phyloP scores from a whole-genome alignment of 352 stramenopile species.

The Halophytophthora polymorphica region DNA sequence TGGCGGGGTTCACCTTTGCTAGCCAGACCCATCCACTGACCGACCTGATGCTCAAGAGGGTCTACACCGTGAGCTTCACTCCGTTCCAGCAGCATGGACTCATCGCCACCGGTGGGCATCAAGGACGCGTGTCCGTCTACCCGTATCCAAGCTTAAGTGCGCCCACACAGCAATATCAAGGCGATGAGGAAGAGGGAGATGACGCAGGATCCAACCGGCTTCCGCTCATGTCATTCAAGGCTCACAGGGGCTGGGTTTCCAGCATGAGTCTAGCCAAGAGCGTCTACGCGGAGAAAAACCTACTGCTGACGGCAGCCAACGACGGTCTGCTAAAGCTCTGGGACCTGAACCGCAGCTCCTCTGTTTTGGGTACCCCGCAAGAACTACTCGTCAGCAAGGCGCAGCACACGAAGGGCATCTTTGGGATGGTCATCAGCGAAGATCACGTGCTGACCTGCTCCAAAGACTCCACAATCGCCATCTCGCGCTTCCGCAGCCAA shows the following conservation, averaged over 20 bases:
- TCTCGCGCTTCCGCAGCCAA: constrained; percentile 29
- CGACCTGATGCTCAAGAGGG: constrained; percentile 36
- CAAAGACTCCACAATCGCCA: constrained; percentile 40
- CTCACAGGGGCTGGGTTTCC: constrained; percentile 52
- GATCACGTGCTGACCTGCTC: constrained; percentile 44
- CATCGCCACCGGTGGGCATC: constrained; percentile 37
- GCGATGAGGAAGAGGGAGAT: constrained; percentile 10
- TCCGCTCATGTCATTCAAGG: constrained; percentile 53
- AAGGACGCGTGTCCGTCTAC: constrained; percentile 52
- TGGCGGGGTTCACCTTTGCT: constrained; percentile 24
- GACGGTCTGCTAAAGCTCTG: constrained; percentile 50
- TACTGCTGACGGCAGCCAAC: constrained; percentile 49
- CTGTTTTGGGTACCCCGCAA: constrained; percentile 17
- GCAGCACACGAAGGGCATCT: constrained; percentile 47
- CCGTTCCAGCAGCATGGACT: constrained; percentile 35
- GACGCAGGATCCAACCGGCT: constrained; percentile 11
- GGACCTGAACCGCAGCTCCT: constrained; percentile 43
- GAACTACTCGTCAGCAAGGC: constrained; percentile 24
- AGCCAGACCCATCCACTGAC: constrained; percentile 12
- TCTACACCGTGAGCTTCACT: constrained; percentile 48
- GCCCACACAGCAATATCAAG: constrained; percentile 2
- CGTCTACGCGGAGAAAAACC: constrained; percentile 18
- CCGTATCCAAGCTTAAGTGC: constrained; percentile 1
- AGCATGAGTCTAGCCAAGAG: constrained; percentile 38
- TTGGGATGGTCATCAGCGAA: constrained; percentile 35